phyloP scores from a whole-genome alignment of 768 basidiomycete species.

The Russula dissimulans region DNA sequence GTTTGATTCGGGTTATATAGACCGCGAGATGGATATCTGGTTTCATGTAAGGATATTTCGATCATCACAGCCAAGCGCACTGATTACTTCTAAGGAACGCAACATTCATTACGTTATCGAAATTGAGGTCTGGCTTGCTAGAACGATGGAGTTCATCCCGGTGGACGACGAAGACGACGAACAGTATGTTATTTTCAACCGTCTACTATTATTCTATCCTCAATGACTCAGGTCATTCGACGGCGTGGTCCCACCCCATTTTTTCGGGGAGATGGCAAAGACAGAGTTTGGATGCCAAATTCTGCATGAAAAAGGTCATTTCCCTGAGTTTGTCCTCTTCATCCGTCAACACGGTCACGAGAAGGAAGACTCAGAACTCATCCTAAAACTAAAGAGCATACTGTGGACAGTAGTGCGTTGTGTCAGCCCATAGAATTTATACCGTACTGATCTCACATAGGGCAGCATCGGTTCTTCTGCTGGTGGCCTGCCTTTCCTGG shows the following conservation, averaged over 20 bases:
- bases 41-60: slow-evolving; percentile 57
- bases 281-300: slow-evolving; percentile 92
- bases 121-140: slow-evolving; percentile 84
- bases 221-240: slow-evolving; percentile 53
- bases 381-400: slow-evolving; percentile 87
- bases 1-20: slow-evolving; percentile 85
- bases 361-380: slow-evolving; percentile 70
- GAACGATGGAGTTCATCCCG: slow-evolving; percentile 51
- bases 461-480: slow-evolving; percentile 89
- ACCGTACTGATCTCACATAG: slow-evolving; percentile 32
- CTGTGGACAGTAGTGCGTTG: slow-evolving; percentile 83
- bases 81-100: slow-evolving; percentile 56
- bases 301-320: slow-evolving; percentile 83
- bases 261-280: slow-evolving; percentile 97
- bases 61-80: background rate
- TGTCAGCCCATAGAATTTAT: background rate
- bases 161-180: slow-evolving; percentile 57
- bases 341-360: slow-evolving; percentile 83
- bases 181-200: slow-evolving; percentile 30
- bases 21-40: slow-evolving; percentile 94
- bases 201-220: background rate
- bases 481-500: slow-evolving; percentile 88
- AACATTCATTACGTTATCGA: slow-evolving; percentile 91
- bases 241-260: slow-evolving; percentile 85
- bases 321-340: slow-evolving; percentile 83